Conservation (phyloP, 768 basidiomycete genomes). For the Tephrocybe sp. region DNA sequence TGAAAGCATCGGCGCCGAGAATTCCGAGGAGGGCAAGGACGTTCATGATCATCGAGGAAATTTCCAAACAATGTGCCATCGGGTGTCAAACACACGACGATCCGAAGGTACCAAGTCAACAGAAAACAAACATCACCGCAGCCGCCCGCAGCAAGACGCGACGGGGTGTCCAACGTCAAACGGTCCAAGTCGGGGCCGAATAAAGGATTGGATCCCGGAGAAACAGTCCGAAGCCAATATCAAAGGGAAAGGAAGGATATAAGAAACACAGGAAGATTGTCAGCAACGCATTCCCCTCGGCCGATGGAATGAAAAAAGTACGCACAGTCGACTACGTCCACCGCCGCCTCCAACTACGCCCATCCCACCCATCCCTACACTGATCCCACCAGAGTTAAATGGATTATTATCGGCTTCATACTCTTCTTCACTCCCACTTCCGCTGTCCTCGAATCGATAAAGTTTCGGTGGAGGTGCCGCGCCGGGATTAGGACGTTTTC, state of each 20-base stretch:
- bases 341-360: slow-evolving; percentile 34
- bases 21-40: not conserved
- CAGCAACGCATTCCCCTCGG: slow-evolving; percentile 11
- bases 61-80: not conserved
- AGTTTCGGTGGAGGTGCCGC: slow-evolving; percentile 9
- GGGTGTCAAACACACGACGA: not conserved
- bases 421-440: slow-evolving; percentile 40
- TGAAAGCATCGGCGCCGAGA: not conserved
- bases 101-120: not conserved
- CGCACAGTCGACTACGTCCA: slow-evolving; percentile 38
- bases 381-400: slow-evolving; percentile 35
- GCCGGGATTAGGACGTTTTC: slow-evolving; percentile 24
- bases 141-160: slow-evolving; percentile 8
- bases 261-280: slow-evolving; percentile 11
- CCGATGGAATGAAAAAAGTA: slow-evolving; percentile 13
- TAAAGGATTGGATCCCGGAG: not conserved
- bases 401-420: slow-evolving; percentile 33
- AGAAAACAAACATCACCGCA: slow-evolving; percentile 2
- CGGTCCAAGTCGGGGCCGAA: not conserved
- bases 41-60: not conserved
- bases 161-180: slow-evolving; percentile 1
- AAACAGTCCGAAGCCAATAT: too few species aligned
- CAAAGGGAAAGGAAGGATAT: slow-evolving; percentile 1
- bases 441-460: slow-evolving; percentile 22
- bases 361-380: slow-evolving; percentile 47